Conservation (phyloP, 2,329 filamentous ascomycete genomes). For the Fusarium pininemorale region DNA sequence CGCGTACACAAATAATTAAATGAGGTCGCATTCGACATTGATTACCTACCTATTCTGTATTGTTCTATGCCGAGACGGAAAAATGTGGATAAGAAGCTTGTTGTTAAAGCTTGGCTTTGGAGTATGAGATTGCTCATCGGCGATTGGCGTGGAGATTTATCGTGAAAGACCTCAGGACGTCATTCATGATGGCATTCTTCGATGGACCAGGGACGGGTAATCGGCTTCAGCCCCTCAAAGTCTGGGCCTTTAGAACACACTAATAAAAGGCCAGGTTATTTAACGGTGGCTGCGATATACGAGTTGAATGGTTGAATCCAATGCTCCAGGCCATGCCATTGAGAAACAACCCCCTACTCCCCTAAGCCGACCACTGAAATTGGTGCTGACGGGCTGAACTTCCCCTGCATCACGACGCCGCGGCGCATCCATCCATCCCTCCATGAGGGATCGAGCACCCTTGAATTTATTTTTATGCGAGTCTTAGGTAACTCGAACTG, state of each 20-base stretch:
- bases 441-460: neutral
- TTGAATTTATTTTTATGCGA: slow-evolving; percentile 14
- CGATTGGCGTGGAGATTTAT: slow-evolving; percentile 26
- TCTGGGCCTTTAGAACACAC: neutral
- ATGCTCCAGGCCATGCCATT: neutral
- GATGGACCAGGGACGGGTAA: slow-evolving; percentile 21
- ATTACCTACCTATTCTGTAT: neutral
- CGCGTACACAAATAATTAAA: neutral
- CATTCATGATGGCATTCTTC: neutral
- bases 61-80: slow-evolving; percentile 12
- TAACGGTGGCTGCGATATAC: slow-evolving; percentile 2
- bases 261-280: neutral
- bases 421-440: neutral
- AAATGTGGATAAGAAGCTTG: slow-evolving; percentile 36
- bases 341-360: slow-evolving; percentile 5
- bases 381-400: slow-evolving; percentile 27
- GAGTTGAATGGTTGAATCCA: neutral
- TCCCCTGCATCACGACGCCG: slow-evolving; percentile 26
- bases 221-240: slow-evolving; percentile 14
- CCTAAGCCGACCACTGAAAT: slow-evolving; percentile 18
- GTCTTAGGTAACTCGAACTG: slow-evolving; percentile 1
- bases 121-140: slow-evolving; percentile 24
- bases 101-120: slow-evolving; percentile 26
- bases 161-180: slow-evolving; percentile 2
- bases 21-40: neutral